Conservation (phyloP, 257 asterid genomes). For the Gentiana macrophylla region DNA sequence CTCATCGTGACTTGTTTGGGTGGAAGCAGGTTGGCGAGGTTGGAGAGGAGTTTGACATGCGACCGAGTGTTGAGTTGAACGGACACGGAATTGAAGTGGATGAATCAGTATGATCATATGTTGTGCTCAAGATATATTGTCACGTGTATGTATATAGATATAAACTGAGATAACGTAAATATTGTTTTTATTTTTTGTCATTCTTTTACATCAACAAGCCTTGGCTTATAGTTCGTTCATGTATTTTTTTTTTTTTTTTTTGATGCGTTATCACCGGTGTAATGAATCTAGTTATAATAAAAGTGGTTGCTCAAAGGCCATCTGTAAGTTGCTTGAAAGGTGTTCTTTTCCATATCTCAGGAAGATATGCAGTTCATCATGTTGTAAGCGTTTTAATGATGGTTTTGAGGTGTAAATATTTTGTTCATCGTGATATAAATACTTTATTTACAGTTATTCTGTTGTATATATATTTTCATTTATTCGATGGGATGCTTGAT, state of each 20-base stretch:
- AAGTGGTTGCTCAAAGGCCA: too few relatives aligned
- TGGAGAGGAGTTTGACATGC: conserved; percentile 27
- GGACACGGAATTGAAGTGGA: conserved; percentile 19
- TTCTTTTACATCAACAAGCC: conserved; percentile 29
- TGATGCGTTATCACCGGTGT: conserved; percentile 4
- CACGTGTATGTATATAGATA: conserved; percentile 35
- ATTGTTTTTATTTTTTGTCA: conserved; percentile 1
- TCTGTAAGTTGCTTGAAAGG: too few relatives aligned
- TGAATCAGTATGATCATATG: conserved; percentile 14
- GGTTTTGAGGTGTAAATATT: too few relatives aligned
- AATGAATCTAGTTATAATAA: conserved; percentile 10
- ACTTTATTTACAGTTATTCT: too few relatives aligned
- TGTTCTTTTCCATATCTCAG: too few relatives aligned
- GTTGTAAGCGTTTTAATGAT: too few relatives aligned
- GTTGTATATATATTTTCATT: too few relatives aligned
- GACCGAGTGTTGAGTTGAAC: conserved; percentile 21
- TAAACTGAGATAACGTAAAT: conserved; percentile 17
- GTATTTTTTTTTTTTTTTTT: neutral
- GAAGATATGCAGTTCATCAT: too few relatives aligned
- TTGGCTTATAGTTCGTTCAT: neutral
- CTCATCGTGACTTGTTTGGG: neutral
- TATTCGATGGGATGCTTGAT: too few relatives aligned
- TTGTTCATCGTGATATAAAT: too few relatives aligned
- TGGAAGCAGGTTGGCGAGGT: conserved; percentile 29
- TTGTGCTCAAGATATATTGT: neutral